Conservation (phyloP, 345 rosid species). For the Combretum micranthum region DNA sequence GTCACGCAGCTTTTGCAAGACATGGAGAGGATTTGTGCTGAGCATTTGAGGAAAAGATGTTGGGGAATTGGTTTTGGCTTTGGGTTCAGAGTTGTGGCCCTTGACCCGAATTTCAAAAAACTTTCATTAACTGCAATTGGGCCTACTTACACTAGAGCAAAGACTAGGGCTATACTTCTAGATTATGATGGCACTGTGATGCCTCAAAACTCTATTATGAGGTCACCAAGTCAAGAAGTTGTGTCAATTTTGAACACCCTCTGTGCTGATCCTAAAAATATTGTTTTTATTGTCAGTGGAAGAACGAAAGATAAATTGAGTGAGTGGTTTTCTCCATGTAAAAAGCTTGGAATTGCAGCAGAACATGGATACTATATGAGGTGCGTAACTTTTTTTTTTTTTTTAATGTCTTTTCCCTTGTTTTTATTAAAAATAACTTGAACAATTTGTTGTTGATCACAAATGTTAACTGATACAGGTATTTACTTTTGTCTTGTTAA, state of each 20-base stretch:
- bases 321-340: conserved; percentile 30
- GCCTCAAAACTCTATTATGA: conserved; percentile 21
- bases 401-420: neutral
- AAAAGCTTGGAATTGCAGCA: conserved; percentile 33
- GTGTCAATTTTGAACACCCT: conserved; percentile 22
- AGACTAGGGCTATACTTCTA: conserved; percentile 28
- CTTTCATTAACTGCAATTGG: conserved; percentile 18
- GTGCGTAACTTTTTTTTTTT: conserved; percentile 6
- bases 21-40: conserved; percentile 31
- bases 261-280: conserved; percentile 24
- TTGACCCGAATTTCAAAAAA: conserved; percentile 32
- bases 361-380: conserved; percentile 38
- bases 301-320: conserved; percentile 24
- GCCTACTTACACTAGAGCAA: conserved; percentile 21
- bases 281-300: conserved; percentile 34
- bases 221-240: conserved; percentile 22
- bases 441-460: too few relatives aligned
- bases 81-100: conserved; percentile 32
- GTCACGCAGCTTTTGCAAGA: conserved; percentile 40
- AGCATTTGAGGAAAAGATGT: conserved; percentile 26
- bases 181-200: conserved; percentile 37
- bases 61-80: conserved; percentile 39
- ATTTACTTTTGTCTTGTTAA: too few relatives aligned
- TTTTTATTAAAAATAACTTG: too few relatives aligned
- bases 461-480: too few relatives aligned